A percentile compares a stretch with the other conserved stretches of the same genome.
phyloP scores from a whole-genome alignment of 176 grass and related monocot species.

The Oryza meyeriana region DNA sequence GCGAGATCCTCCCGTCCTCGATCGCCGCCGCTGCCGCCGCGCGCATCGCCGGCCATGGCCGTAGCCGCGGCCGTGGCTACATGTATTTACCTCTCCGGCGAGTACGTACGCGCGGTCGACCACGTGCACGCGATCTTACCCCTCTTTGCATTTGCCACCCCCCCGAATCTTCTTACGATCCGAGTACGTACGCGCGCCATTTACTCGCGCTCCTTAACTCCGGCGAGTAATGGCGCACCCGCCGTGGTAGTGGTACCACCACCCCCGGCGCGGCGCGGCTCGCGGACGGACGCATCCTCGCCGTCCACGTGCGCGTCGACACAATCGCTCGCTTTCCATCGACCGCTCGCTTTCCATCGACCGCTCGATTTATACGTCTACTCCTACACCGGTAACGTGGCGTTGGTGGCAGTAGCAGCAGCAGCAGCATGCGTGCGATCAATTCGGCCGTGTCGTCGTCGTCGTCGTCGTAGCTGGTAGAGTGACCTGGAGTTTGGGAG shows the following conservation, averaged over 20 bases:
- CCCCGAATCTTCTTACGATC: conserved; percentile 21
- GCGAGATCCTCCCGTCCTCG: not conserved
- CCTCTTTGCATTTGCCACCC: not conserved
- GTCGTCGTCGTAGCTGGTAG: not conserved
- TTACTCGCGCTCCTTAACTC: conserved; percentile 20
- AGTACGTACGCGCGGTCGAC: not conserved
- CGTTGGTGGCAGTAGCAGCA: not conserved
- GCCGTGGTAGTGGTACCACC: conserved; percentile 5
- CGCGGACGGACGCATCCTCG: not conserved
- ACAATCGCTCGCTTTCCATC: not conserved
- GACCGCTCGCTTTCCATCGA: not conserved
- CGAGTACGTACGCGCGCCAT: conserved; percentile 24
- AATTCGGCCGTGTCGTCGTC: not conserved
- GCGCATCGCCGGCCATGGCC: not conserved
- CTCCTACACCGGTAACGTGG: not conserved
- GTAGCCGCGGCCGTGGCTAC: not conserved
- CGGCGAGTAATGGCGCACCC: conserved; percentile 12
- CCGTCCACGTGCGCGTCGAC: not conserved
- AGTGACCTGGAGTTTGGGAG: not conserved
- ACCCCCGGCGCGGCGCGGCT: too few relatives aligned
- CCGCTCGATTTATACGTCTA: not conserved
- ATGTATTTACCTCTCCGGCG: conserved; percentile 12
- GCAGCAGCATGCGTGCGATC: not conserved
- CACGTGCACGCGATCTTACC: conserved; percentile 18
- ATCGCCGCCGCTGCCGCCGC: too few relatives aligned